These are phyloP conservation scores for Schizosaccharomyces osmophilus DNA, from an alignment of 805 yeast genomes.

Conservation along the genomic window DNA sequence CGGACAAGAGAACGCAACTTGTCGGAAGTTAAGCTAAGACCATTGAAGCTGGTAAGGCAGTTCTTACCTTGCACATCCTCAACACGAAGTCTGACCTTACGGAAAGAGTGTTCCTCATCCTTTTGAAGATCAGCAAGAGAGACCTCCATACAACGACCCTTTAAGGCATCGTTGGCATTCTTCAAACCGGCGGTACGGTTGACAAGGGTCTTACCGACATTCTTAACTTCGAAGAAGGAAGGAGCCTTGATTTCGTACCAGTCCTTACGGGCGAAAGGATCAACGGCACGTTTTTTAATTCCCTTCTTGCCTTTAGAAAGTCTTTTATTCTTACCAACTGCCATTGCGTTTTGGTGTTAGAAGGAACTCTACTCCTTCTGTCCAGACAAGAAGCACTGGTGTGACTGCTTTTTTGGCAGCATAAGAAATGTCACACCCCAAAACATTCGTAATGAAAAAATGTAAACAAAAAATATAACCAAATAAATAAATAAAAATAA, in stretches of 20 bases:
- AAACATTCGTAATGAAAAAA: neutral
- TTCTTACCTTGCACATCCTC: conserved; percentile 98
- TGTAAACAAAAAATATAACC: no score
- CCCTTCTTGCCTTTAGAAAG: conserved; percentile 81
- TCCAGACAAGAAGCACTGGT: neutral
- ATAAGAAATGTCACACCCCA: neutral
- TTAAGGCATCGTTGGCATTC: conserved; percentile 92
- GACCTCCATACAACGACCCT: conserved; percentile 92
- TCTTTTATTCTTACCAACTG: conserved; percentile 75
- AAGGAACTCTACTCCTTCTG: neutral
- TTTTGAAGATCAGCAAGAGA: conserved; percentile 83
- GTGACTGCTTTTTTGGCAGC: neutral
- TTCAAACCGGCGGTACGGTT: conserved; percentile 94
- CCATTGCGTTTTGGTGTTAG: conserved; percentile 17
- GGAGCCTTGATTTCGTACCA: conserved; percentile 92
- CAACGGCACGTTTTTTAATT: conserved; percentile 95
- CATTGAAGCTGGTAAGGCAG: conserved; percentile 98
- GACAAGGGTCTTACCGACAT: conserved; percentile 93
- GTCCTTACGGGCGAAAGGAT: conserved; percentile 97
- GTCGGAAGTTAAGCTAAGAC: conserved; percentile 92
- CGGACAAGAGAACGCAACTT: conserved; percentile 92
- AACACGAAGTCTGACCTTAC: conserved; percentile 90
- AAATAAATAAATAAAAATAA: no score
- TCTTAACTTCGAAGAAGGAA: conserved; percentile 92
- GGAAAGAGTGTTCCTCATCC: conserved; percentile 95